phyloP scores from a whole-genome alignment of 2,329 filamentous ascomycete species.

The Penicillium sp. region DNA sequence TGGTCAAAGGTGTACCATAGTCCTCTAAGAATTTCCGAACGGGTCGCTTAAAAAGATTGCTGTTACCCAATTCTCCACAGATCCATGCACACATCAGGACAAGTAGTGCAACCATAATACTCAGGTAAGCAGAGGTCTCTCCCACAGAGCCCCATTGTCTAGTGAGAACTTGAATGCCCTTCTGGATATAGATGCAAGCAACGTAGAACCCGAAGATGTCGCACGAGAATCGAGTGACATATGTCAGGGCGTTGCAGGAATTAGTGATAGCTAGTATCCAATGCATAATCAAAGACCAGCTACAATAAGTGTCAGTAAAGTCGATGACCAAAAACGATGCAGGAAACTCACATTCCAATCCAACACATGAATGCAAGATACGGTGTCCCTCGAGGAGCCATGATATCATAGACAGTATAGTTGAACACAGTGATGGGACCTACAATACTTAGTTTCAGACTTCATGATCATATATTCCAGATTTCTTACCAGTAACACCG shows the following conservation, averaged over 20 bases:
- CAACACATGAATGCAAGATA: slow-evolving; percentile 91
- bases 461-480: neutral
- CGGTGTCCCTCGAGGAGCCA: slow-evolving; percentile 71
- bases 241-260: slow-evolving; percentile 82
- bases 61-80: slow-evolving; percentile 68
- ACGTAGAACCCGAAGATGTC: slow-evolving; percentile 95
- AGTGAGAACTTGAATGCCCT: slow-evolving; percentile 81
- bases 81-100: slow-evolving; percentile 76
- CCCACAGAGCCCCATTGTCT: slow-evolving; percentile 64
- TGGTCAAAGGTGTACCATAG: slow-evolving; percentile 79
- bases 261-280: slow-evolving; percentile 82
- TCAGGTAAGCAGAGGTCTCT: slow-evolving; percentile 70
- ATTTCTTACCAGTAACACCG: slow-evolving; percentile 68
- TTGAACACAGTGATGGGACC: slow-evolving; percentile 93
- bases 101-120: slow-evolving; percentile 71
- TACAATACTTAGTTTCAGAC: slow-evolving; percentile 27
- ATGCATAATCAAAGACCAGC: slow-evolving; percentile 81
- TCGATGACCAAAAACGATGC: neutral
- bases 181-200: slow-evolving; percentile 87
- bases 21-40: slow-evolving; percentile 83
- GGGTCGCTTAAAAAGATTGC: slow-evolving; percentile 70
- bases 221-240: slow-evolving; percentile 87
- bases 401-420: slow-evolving; percentile 90
- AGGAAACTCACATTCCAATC: slow-evolving; percentile 68
- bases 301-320: slow-evolving; percentile 34